phyloP scores from a whole-genome alignment of 768 basidiomycete genomes.

The Amylocystis lapponica region DNA sequence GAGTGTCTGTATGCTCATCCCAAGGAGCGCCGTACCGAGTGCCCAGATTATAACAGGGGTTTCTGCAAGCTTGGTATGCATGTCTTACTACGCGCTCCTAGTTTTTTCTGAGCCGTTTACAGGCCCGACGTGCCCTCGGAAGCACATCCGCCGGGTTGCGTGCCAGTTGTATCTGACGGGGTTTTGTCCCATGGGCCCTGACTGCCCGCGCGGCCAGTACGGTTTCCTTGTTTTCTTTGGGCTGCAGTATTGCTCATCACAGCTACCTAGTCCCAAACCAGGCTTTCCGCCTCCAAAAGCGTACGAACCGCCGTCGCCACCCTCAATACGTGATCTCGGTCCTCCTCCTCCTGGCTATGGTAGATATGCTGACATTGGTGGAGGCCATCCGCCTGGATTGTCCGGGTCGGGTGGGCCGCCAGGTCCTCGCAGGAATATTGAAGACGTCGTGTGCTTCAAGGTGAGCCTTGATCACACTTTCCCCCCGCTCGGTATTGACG shows the following conservation, averaged over 20 bases:
- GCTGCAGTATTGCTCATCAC: conserved; percentile 6
- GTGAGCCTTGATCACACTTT: conserved; percentile 31
- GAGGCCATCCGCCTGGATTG: conserved; percentile 18
- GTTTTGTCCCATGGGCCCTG: conserved; percentile 86
- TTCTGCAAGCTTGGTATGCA: conserved; percentile 90
- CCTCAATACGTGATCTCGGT: conserved; percentile 73
- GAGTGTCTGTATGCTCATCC: conserved; percentile 97
- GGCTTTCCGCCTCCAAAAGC: conserved; percentile 60
- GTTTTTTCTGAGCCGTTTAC: not conserved
- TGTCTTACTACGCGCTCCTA: no score
- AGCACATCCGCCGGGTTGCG: conserved; percentile 86
- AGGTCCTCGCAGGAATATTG: conserved; percentile 61
- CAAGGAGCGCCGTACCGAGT: conserved; percentile 86
- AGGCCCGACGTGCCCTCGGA: conserved; percentile 87
- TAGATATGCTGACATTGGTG: conserved; percentile 72
- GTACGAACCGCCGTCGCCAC: conserved; percentile 73
- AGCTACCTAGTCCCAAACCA: conserved; percentile 64
- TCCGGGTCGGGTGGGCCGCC: conserved; percentile 30
- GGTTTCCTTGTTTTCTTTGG: conserved; percentile 26
- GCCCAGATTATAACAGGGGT: conserved; percentile 92
- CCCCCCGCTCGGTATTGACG: not conserved
- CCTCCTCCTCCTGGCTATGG: conserved; percentile 92
- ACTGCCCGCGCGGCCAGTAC: conserved; percentile 87
- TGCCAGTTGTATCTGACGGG: conserved; percentile 91
- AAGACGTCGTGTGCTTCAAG: conserved; percentile 87